Evolutionary conservation across 176 grass and related monocot genomes (phyloP).

Genomic region (Cocos nucifera): DNA sequence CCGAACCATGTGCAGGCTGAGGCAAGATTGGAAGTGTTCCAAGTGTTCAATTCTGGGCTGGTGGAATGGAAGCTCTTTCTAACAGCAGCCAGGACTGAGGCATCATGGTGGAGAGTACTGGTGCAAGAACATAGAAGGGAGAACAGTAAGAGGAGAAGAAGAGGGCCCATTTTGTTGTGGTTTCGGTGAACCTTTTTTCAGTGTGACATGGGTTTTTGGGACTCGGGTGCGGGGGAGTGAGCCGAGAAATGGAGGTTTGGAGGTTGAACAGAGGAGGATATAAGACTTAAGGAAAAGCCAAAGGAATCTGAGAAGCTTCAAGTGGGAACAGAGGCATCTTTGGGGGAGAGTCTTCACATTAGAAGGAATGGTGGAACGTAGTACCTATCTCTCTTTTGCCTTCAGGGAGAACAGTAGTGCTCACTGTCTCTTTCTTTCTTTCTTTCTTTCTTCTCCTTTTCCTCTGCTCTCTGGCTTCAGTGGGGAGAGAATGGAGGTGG

Average conservation of each 20-base stretch:
- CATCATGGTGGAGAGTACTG: slow-evolving; percentile 38
- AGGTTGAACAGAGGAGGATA: slow-evolving; percentile 13
- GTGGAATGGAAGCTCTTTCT: slow-evolving; percentile 35
- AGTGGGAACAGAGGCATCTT: slow-evolving; percentile 17
- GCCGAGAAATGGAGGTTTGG: slow-evolving; percentile 3
- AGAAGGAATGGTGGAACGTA: slow-evolving; percentile 23
- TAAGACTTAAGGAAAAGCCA: slow-evolving; percentile 15
- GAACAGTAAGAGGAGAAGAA: slow-evolving; percentile 6
- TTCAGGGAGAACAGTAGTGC: slow-evolving; percentile 30
- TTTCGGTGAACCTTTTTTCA: background rate
- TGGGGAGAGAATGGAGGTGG: slow-evolving; percentile 33
- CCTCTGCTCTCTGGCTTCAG: slow-evolving; percentile 9
- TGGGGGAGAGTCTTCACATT: slow-evolving; percentile 40
- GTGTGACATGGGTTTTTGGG: too few species aligned
- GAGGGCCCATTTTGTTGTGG: slow-evolving; percentile 23
- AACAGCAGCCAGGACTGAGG: slow-evolving; percentile 39
- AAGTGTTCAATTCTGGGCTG: slow-evolving; percentile 28
- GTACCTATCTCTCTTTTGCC: slow-evolving; percentile 19
- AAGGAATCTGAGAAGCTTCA: slow-evolving; percentile 84
- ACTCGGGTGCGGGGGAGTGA: background rate
- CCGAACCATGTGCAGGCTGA: slow-evolving; percentile 78
- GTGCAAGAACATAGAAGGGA: background rate
- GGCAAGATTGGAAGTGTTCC: slow-evolving; percentile 35
- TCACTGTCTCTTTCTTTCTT: slow-evolving; percentile 2
- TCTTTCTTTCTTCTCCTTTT: slow-evolving; percentile 25